Evolutionary conservation across 1,139 yeast species (phyloP), one percentile per base, ranked within the genome.

Genomic region (Schwanniomyces etchellsii): DNA sequence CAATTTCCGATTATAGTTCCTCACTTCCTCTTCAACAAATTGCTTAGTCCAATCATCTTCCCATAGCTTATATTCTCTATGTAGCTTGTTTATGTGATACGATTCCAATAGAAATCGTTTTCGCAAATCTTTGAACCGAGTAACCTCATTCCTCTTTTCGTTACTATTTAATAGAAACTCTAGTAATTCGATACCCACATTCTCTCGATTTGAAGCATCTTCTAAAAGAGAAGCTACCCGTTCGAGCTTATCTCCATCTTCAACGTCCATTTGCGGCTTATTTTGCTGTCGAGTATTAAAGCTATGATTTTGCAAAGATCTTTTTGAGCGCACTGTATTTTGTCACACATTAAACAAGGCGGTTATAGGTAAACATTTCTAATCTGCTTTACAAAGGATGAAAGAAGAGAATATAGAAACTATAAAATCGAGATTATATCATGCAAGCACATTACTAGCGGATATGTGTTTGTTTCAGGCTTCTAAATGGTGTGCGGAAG

Each of bases 401-500:
- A 25, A 28, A 16, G 24, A 29, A 21, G 23, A 24, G n/a, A 28
- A 28, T 9, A n/a, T 27, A 28, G 37, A 30, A n/a, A 33, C 38
- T 23, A 42, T 60, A 20, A 44, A 61, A 20, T 33, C 26, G 6
- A 54, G 54, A 16, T 43, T 63, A 9, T 49, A 43, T 37, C 45
- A 42, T 5, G 57, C 68, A 3, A 45, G 52, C 16, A 43, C 40
- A 12, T 38, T 42, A 15, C 50, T 67, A 11, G 36, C 58, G 5
- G 50, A 59, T 21, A 57, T 82, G 39, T 73, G 80, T 40, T 59
- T 84, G 10, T 70, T 68, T 45, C 81, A 80, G 35, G 77, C 86
- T 0, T 71, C 91, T 5, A 85, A 84, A 62, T 85, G 95, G 95
- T 67, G 66, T 33, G 80, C 86, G 2, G 95, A 86, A 48, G 94